Conservation (phyloP, 768 basidiomycete species). For the Cystofilobasidium bisporidii region DNA sequence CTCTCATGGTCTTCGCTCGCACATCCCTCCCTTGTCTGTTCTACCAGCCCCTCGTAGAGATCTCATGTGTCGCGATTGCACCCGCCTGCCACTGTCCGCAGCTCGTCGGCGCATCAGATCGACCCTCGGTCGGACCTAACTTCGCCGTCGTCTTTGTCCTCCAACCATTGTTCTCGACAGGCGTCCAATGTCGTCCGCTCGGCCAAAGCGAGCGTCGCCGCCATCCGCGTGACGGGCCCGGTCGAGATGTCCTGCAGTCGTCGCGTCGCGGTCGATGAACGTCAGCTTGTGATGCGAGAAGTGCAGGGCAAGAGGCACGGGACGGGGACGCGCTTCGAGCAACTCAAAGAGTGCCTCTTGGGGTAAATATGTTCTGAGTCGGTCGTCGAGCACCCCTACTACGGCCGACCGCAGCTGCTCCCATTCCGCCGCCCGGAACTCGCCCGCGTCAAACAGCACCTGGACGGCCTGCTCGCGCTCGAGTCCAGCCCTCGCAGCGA, state of each 20-base stretch:
- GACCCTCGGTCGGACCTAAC: too few relatives aligned
- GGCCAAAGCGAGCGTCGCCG: conserved; percentile 14
- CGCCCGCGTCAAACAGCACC: neutral
- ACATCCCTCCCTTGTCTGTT: too few relatives aligned
- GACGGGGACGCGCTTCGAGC: conserved; percentile 10
- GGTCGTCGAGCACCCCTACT: neutral
- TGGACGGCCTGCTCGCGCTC: neutral
- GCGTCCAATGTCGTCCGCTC: conserved; percentile 23
- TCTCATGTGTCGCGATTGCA: too few relatives aligned
- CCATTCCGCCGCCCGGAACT: neutral
- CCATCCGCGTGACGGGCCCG: conserved; percentile 12
- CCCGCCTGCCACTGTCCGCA: too few relatives aligned
- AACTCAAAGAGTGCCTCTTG: conserved; percentile 2
- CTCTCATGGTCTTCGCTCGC: too few relatives aligned
- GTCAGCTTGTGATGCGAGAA: too few relatives aligned
- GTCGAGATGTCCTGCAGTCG: neutral
- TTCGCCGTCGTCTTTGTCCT: too few relatives aligned
- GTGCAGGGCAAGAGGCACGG: too few relatives aligned
- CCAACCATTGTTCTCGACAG: conserved; percentile 11
- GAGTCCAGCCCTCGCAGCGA: neutral
- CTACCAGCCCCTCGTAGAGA: too few relatives aligned
- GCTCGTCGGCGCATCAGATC: too few relatives aligned
- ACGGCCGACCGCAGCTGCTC: conserved; percentile 3
- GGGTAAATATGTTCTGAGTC: neutral
- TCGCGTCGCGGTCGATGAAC: too few relatives aligned